Percentiles rank a stretch among this genome's conserved stretches.
phyloP scores from a whole-genome alignment of 2,329 filamentous ascomycete genomes.

The Alternaria angustiovoidea region DNA sequence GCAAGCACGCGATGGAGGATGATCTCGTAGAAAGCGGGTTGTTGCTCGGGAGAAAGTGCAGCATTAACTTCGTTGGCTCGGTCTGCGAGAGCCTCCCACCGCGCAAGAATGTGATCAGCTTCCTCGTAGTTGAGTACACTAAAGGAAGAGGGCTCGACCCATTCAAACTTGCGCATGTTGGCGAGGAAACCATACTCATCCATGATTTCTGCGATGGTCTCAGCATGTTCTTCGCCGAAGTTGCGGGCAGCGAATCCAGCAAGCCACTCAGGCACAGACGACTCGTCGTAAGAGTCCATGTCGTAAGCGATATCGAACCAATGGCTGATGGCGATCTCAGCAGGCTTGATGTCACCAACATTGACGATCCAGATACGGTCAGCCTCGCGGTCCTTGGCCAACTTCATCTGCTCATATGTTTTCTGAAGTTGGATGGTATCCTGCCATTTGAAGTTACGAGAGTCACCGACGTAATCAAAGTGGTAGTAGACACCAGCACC shows the following conservation, averaged over 20 bases:
- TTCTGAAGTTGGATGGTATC: conserved; percentile 72
- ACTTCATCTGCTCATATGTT: conserved; percentile 71
- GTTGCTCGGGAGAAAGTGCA: conserved; percentile 58
- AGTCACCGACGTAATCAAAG: conserved; percentile 69
- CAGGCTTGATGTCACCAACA: conserved; percentile 71
- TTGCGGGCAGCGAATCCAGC: conserved; percentile 65
- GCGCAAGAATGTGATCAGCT: conserved; percentile 64
- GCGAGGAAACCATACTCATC: conserved; percentile 66
- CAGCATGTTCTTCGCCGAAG: conserved; percentile 61
- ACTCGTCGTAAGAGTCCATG: conserved; percentile 63
- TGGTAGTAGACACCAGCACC: conserved; percentile 74
- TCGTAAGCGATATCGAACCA: conserved; percentile 75
- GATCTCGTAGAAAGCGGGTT: conserved; percentile 69
- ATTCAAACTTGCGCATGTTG: conserved; percentile 68
- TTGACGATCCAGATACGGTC: conserved; percentile 73
- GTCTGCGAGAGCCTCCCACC: conserved; percentile 63
- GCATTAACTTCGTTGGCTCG: conserved; percentile 66
- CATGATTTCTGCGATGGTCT: conserved; percentile 61
- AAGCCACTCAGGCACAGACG: conserved; percentile 66
- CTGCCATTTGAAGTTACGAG: conserved; percentile 66
- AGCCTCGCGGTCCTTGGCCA: conserved; percentile 66
- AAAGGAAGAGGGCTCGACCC: conserved; percentile 66
- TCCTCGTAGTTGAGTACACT: conserved; percentile 71
- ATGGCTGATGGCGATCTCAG: conserved; percentile 72
- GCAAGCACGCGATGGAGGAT: conserved; percentile 68